Evolutionary conservation across 2,329 filamentous ascomycete genomes (phyloP), one percentile per base, ranked within the genome.

Genomic region (Claviceps humidiphila): DNA sequence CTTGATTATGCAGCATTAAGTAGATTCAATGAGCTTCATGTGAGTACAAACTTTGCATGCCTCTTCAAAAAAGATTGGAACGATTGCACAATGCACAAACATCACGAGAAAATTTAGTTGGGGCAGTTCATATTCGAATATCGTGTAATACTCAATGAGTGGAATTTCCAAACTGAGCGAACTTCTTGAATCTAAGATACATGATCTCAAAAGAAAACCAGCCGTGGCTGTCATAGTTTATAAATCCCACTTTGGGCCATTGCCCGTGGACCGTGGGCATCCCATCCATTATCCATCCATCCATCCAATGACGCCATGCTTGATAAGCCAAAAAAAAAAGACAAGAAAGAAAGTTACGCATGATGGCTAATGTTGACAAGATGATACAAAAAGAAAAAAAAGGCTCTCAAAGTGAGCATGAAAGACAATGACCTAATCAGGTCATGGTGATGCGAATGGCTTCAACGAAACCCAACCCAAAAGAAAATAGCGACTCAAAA

Each of bases 181-280:
- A 9, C 7, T 4, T 42, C 40, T 13, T 17, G 40, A n/a, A 7
- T 42, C 40, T 11, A 42, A 9, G 8, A 16, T 42, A 9, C 40
- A 42, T 20, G 3, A 11, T 20, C n/a, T 11, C 3, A 11, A 42
- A 6, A 42, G n/a, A 17, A 22, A n/a, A 42, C n/a, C n/a, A 20
- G 41, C 40, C 41, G 49, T 44, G 20, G 41, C 49, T 45, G 16
- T 50, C 47, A 17, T 47, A 13, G 17, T 46, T 34, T 26, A 5
- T 34, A 11, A n/a, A 16, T 22, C 6, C 43, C 43, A 3, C 41
- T 22, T 17, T 38, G 1, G 5, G 20, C 11, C 49, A 16, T 22
- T 45, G 17, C 49, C 49, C 41, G 40, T 45, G 42, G 49, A 17
- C 40, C 41, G 40, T 45, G 42, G 49, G 17, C 40, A 51, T 51